Conservation (phyloP, 164 flowering plant genomes). For the Stephania japonica region DNA sequence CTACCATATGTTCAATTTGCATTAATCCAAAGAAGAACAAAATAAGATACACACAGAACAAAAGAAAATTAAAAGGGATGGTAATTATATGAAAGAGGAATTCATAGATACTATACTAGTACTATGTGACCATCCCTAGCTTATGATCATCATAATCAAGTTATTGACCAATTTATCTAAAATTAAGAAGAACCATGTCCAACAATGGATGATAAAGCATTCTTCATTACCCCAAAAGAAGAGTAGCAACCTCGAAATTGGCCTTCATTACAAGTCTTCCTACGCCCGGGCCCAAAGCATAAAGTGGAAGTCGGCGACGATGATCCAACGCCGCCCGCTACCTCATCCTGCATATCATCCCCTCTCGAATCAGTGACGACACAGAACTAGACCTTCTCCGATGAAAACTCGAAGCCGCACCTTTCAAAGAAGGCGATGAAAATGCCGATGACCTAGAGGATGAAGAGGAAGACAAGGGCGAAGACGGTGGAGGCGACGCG, state of each 20-base stretch:
- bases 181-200: conserved; percentile 20
- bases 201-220: conserved; percentile 16
- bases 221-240: conserved; percentile 17
- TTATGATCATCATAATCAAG: too few species aligned
- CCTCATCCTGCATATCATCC: conserved; percentile 11
- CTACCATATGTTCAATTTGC: not conserved
- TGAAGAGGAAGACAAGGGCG: conserved; percentile 9
- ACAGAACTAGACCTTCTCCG: conserved; percentile 7
- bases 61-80: not conserved
- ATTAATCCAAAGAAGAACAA: not conserved
- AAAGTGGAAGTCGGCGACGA: conserved; percentile 29
- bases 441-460: conserved; percentile 13
- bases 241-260: conserved; percentile 19
- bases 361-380: conserved; percentile 12
- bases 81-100: too few species aligned
- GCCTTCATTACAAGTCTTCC: not conserved
- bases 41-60: not conserved
- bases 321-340: conserved; percentile 11
- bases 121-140: too few species aligned
- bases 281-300: conserved; percentile 17
- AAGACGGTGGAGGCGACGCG: conserved; percentile 12
- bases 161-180: not conserved
- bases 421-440: not conserved
- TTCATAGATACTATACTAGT: too few species aligned
- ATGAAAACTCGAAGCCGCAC: not conserved